These are phyloP conservation scores for Helminthosporium solani DNA, from an alignment of 2,329 filamentous ascomycete species.

Conservation along the genomic window DNA sequence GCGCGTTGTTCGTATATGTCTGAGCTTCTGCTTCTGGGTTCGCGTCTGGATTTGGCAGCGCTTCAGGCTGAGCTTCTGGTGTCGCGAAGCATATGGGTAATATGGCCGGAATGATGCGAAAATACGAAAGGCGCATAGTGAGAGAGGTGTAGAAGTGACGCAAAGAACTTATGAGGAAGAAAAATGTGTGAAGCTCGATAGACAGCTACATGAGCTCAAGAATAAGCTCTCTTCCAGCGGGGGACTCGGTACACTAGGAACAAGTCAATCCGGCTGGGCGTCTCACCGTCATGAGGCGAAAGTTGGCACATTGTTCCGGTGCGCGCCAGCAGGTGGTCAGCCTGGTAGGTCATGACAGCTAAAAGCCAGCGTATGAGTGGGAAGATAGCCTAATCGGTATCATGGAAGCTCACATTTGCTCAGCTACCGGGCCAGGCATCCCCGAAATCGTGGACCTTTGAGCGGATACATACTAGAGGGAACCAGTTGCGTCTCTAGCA, in stretches of 20 bases:
- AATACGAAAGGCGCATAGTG: constrained; percentile 10
- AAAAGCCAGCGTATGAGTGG: constrained; percentile 18
- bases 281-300: constrained; percentile 21
- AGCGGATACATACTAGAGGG: neutral
- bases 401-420: neutral
- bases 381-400: constrained; percentile 1
- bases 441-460: constrained; percentile 1
- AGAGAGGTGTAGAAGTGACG: constrained; percentile 19
- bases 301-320: constrained; percentile 29
- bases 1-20: constrained; percentile 38
- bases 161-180: neutral
- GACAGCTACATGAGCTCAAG: neutral
- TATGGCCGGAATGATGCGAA: constrained; percentile 7
- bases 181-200: neutral
- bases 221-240: neutral
- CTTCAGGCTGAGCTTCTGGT: constrained; percentile 28
- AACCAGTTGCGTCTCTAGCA: constrained; percentile 6
- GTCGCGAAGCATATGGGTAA: constrained; percentile 20
- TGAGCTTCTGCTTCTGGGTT: constrained; percentile 23
- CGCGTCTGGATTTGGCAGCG: constrained; percentile 18
- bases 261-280: constrained; percentile 6
- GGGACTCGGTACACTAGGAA: neutral
- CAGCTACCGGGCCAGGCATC: constrained; percentile 8
- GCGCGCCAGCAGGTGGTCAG: constrained; percentile 29
- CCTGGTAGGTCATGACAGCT: constrained; percentile 33